Conservation (phyloP, 331 rosid genomes). For the Stylosanthes scabra region DNA sequence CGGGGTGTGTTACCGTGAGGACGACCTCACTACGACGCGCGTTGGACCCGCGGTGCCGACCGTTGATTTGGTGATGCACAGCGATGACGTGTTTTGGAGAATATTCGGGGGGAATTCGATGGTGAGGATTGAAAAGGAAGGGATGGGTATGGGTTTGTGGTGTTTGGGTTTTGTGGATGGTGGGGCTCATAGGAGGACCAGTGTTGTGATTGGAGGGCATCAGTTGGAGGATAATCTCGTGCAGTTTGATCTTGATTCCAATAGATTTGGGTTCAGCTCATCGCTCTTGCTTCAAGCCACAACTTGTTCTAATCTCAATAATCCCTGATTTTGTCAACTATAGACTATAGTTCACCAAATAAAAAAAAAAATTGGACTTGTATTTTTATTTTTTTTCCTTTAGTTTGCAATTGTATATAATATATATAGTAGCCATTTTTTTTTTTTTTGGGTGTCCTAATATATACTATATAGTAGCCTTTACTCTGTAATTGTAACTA, state of each 20-base stretch:
- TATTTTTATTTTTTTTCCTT: no score
- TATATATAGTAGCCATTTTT: no score
- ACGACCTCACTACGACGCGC: slow-evolving; percentile 33
- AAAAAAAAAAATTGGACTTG: not conserved
- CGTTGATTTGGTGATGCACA: slow-evolving; percentile 54
- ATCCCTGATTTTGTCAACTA: not conserved
- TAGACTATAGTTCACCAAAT: not conserved
- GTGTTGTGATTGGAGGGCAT: slow-evolving; percentile 55
- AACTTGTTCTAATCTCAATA: slow-evolving; percentile 32
- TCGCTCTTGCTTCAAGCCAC: slow-evolving; percentile 40
- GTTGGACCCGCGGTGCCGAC: slow-evolving; percentile 60
- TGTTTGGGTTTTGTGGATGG: slow-evolving; percentile 60
- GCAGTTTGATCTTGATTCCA: slow-evolving; percentile 44
- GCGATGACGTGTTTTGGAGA: slow-evolving; percentile 56
- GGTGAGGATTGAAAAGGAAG: slow-evolving; percentile 48
- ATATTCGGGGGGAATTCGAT: slow-evolving; percentile 54
- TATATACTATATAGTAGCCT: no score
- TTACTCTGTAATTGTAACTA: no score
- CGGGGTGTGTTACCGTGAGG: slow-evolving; percentile 44
- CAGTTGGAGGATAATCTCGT: slow-evolving; percentile 55
- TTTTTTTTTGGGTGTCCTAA: no score
- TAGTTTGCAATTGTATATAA: no score
- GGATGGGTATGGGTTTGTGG: slow-evolving; percentile 48
- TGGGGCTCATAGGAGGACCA: slow-evolving; percentile 44
- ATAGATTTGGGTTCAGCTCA: slow-evolving; percentile 46